These are phyloP conservation scores for Globisporangium takayamanum DNA, from an alignment of 352 stramenopile genomes.

Conservation along the genomic window DNA sequence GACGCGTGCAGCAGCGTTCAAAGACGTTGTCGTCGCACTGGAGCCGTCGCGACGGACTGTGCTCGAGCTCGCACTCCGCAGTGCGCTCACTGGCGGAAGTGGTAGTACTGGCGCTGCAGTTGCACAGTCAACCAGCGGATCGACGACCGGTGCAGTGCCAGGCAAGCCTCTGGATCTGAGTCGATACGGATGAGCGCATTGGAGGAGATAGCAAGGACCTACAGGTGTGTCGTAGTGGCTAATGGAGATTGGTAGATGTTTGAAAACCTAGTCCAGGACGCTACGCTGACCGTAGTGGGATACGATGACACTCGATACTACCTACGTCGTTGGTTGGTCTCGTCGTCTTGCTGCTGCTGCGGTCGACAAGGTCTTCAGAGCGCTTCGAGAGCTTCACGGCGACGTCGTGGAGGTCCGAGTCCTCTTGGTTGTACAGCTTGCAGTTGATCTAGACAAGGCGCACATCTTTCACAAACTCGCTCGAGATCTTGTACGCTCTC, in stretches of 20 bases:
- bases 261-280: neutral
- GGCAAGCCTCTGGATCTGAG: conserved; percentile 33
- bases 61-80: conserved; percentile 36
- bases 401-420: conserved; percentile 83
- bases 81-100: conserved; percentile 28
- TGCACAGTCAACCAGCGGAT: neutral
- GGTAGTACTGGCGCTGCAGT: neutral
- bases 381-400: conserved; percentile 81
- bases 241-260: neutral
- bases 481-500: conserved; percentile 77
- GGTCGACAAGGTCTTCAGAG: conserved; percentile 84
- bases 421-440: conserved; percentile 87
- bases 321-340: no score
- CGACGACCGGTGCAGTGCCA: neutral
- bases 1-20: conserved; percentile 42
- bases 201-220: neutral
- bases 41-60: conserved; percentile 22
- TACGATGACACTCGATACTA: no score
- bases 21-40: conserved; percentile 43
- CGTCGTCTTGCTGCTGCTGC: conserved; percentile 16
- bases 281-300: no score
- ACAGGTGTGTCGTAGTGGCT: neutral
- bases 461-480: conserved; percentile 80
- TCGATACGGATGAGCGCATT: conserved; percentile 23
- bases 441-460: conserved; percentile 84